Conservation (phyloP, 2,329 filamentous ascomycete species). For the Monosporascus sp. region DNA sequence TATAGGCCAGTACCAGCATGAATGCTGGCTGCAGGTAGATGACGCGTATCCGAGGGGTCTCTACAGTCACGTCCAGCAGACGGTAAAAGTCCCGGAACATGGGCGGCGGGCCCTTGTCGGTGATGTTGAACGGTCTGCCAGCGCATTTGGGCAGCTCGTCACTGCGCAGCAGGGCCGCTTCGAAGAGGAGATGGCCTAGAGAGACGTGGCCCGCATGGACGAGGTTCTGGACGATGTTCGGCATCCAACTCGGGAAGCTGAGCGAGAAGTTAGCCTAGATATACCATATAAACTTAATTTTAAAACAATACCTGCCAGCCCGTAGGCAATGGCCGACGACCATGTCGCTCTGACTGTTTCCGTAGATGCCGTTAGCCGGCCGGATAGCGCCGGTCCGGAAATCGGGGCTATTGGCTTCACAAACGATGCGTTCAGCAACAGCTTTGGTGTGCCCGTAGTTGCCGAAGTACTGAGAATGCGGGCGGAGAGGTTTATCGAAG, state of each 20-base stretch:
- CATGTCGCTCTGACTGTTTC: constrained; percentile 37
- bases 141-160: constrained; percentile 28
- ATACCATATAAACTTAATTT: background rate
- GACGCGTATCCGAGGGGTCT: constrained; percentile 26
- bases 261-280: constrained; percentile 25
- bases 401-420: constrained; percentile 20
- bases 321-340: constrained; percentile 28
- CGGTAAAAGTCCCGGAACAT: constrained; percentile 35
- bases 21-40: constrained; percentile 28
- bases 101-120: constrained; percentile 42
- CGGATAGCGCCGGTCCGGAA: constrained; percentile 51
- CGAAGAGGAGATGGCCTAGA: constrained; percentile 47
- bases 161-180: constrained; percentile 41
- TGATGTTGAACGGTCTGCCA: constrained; percentile 45
- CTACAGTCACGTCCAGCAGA: constrained; percentile 25
- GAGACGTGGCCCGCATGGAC: constrained; percentile 48
- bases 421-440: constrained; percentile 39
- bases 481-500: constrained; percentile 30
- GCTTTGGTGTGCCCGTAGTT: constrained; percentile 45
- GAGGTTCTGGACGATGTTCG: constrained; percentile 43
- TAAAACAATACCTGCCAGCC: constrained; percentile 7
- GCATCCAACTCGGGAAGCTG: constrained; percentile 37
- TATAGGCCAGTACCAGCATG: constrained; percentile 32
- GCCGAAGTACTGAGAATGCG: constrained; percentile 35
- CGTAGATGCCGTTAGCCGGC: constrained; percentile 50